Evolutionary conservation across 306 rosid genomes (phyloP), one percentile per base, ranked within the genome.

Genomic region (Hippophae rhamnoides): DNA sequence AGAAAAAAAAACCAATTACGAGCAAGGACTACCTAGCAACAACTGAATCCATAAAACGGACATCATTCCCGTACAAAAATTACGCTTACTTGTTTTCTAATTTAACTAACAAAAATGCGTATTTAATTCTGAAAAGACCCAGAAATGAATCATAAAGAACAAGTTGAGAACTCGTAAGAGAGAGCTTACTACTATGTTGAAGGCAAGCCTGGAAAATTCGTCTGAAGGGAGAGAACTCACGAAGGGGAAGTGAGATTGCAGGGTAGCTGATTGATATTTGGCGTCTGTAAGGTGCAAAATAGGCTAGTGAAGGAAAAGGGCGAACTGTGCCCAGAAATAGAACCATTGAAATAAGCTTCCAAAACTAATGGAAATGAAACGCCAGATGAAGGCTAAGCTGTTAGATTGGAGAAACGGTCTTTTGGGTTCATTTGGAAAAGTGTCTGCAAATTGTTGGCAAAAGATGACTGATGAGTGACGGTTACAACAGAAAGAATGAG

Each of bases 241-340:
- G 18, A 54, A 56, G 5, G 8, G 84, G 65, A 54, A 73, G 46
- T 13, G 74, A 66, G 69, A 72, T 9, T 13, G 74, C 42, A 44
- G 82, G 72, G 64, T 47, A 71, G 8, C 52, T 73, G 59, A 75
- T 51, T 52, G 79, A 74, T 46, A 63, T 48, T 52, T 58, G 81
- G 76, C 72, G 69, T 40, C 67, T 65, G 54, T 42, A 61, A 6
- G 68, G 62, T 41, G 73, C 52, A 31, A 83, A 62, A 61, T 45
- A 65, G 57, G 66, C 9, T 25, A 85, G 69, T 46, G 86, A 78
- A 70, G 81, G 60, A 66, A 81, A 76, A 31, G 86, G 70, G 43
- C 95, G 83, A 76, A 80, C 41, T 13, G 86, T 67, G 31, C 79
- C 81, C 72, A 76, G 63, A 64, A 66, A 74, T 6, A 50, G 71